Conservation (phyloP, 2,329 filamentous ascomycete species). For the Colletotrichum sojae region DNA sequence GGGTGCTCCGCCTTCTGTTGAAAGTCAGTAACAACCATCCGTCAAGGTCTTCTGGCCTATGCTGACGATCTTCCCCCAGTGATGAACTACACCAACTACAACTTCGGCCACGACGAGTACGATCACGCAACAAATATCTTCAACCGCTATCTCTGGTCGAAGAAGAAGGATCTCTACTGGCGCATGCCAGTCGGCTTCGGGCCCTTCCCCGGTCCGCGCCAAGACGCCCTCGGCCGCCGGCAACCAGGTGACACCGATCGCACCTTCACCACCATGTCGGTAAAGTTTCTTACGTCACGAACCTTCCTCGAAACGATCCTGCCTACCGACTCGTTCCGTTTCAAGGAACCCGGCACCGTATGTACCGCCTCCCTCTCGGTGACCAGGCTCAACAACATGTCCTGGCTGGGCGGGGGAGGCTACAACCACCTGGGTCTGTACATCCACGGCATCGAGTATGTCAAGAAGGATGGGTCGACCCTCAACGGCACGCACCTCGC, state of each 20-base stretch:
- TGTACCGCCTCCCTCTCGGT: slow-evolving; percentile 59
- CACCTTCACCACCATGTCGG: slow-evolving; percentile 59
- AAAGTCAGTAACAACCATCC: slow-evolving; percentile 10
- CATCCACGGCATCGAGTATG: slow-evolving; percentile 73
- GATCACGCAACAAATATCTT: slow-evolving; percentile 66
- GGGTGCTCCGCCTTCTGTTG: slow-evolving; percentile 9
- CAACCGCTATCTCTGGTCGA: slow-evolving; percentile 62
- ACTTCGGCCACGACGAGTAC: slow-evolving; percentile 72
- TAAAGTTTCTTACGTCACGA: slow-evolving; percentile 65
- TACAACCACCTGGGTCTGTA: slow-evolving; percentile 73
- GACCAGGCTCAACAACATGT: slow-evolving; percentile 64
- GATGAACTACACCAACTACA: slow-evolving; percentile 61
- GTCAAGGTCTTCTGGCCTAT: not conserved
- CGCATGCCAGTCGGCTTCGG: slow-evolving; percentile 62
- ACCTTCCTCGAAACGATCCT: slow-evolving; percentile 65
- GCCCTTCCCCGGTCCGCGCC: slow-evolving; percentile 57
- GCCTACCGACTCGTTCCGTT: slow-evolving; percentile 57
- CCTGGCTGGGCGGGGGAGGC: slow-evolving; percentile 73
- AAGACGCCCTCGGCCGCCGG: slow-evolving; percentile 31
- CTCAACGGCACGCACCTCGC: slow-evolving; percentile 68
- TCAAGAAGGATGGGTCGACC: slow-evolving; percentile 61
- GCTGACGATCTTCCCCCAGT: slow-evolving; percentile 44
- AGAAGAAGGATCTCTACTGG: slow-evolving; percentile 55
- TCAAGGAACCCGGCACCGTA: slow-evolving; percentile 59
- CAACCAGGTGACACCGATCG: slow-evolving; percentile 45